A percentile compares a stretch with the other conserved stretches of the same genome.
Conservation (phyloP, 2,329 filamentous ascomycete genomes). For the Botrytis elliptica region DNA sequence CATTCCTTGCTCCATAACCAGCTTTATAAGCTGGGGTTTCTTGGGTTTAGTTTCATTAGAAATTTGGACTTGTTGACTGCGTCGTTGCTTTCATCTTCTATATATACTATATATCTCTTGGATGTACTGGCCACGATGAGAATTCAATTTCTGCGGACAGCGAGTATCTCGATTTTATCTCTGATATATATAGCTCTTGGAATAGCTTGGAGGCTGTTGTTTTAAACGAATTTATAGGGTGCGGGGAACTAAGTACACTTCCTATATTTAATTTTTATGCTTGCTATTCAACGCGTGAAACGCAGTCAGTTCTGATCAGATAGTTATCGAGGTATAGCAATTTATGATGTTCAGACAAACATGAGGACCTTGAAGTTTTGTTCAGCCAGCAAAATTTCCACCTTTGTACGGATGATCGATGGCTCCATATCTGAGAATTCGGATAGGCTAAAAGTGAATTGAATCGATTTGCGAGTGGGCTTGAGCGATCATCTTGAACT, state of each 20-base stretch:
- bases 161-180: not conserved
- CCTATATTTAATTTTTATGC: no score
- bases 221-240: not conserved
- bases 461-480: not conserved
- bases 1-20: rapidly evolving
- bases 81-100: not conserved
- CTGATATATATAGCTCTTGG: not conserved
- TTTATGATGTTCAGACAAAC: not conserved
- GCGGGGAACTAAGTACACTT: not conserved
- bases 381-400: not conserved
- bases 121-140: rapidly evolving
- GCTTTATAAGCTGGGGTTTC: not conserved
- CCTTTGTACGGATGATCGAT: not conserved
- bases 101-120: not conserved
- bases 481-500: not conserved
- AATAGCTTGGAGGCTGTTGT: not conserved
- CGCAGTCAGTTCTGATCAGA: not conserved
- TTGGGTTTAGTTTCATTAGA: not conserved
- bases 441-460: not conserved
- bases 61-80: not conserved
- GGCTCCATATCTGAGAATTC: not conserved
- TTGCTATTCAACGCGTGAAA: no score
- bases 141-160: not conserved
- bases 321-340: not conserved
- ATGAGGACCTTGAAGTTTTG: no score